Evolutionary conservation across 2,329 filamentous ascomycete genomes (phyloP), one percentile per base, ranked within the genome.

Genomic region (Metarhizium brunneum): DNA sequence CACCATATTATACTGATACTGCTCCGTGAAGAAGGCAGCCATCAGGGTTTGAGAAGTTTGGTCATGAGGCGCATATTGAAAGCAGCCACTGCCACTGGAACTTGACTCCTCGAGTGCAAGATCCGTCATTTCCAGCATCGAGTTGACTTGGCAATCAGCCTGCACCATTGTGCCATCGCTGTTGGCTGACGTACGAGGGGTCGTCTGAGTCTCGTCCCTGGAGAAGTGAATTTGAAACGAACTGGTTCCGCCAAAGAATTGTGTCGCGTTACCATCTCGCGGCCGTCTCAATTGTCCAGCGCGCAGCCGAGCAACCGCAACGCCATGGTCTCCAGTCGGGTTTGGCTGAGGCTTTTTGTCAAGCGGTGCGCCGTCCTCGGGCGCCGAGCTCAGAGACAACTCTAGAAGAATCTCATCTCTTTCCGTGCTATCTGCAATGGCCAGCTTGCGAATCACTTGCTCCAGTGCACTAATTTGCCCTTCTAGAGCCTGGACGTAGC

Each of bases 201-300:
- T 25, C 20, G 65, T 62, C 32, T 32, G 48, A 8, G 14, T n/a
- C 18, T 50, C 48, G 29, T 65, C 66, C 38, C 63, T 62, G 25
- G 62, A 70, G 55, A 66, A 63, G 52, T 69, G 67, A 47, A 71
- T 68, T 57, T 74, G 74, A 56, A 76, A 75, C 18, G 76, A 68
- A 58, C 75, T 77, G 16, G 75, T 77, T 16, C 74, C 70, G 7
- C 76, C 76, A 62, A 75, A 79, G 64, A 77, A 78, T 56, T 77
- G 74, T 3, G 73, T 65, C 6, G 71, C 68, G 43, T 69, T 72
- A 18, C 73, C 71, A 43, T 69, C 68, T 50, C 69, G 67, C 50
- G 75, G 65, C 18, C 73, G 71, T 4, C 74, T 70, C 29, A 72
- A 50, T 64, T 70, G 68, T 1, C 69, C 68, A 1, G 67, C 67